Base-by-base conservation (phyloP, 1,139 yeast genomes). In the Hemisphaericaspora xylofermentans region DNA sequence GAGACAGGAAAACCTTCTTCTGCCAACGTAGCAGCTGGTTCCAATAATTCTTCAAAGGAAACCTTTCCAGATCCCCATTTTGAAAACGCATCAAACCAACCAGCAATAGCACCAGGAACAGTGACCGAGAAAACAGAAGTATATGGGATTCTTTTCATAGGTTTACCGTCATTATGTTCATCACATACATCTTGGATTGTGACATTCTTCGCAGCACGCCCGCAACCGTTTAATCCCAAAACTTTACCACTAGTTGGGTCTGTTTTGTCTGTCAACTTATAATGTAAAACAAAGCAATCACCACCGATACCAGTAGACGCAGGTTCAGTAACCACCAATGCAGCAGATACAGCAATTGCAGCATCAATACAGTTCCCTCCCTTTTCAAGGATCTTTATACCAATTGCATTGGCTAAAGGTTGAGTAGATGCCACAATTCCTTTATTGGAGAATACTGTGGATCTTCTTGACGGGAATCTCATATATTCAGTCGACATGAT, bases 291-390 rank as follows among this genome's bases (percentile, higher is more conserved):
- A 65, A 85, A 87, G 46, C 87, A 82, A 57, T 87, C 95, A 25
- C 95, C 95, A 3, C 95, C 95, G 42, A 86, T 74, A 12, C 94
- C 94, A 1, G 93, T 86, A 47, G 88, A 82, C 25, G 78, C 75
- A 0, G 95, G 94, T 55, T 87, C 95, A 3, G 82, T 66, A 10
- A 86, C 78, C 46, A 84, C 76, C 33, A 87, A 66, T 6, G 83
- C 87, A 4, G 95, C 93, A 6, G 89, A 80, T 24, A 82, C 80
- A 0, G 93, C 95, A 26, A 87, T 84, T 8, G 88, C 84, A 2
- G 95, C 95, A 56, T 80, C 83, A 9, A 87, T 87, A 42, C 91
- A 84, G 57, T 87, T 87, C 1, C 95, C 95, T 3, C 95, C 95
- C 44, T 68, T 65, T 18, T 76, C 78, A 16, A 87, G 68, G 32